Base-by-base conservation (phyloP, 768 basidiomycete genomes). In the Russula sp. region DNA sequence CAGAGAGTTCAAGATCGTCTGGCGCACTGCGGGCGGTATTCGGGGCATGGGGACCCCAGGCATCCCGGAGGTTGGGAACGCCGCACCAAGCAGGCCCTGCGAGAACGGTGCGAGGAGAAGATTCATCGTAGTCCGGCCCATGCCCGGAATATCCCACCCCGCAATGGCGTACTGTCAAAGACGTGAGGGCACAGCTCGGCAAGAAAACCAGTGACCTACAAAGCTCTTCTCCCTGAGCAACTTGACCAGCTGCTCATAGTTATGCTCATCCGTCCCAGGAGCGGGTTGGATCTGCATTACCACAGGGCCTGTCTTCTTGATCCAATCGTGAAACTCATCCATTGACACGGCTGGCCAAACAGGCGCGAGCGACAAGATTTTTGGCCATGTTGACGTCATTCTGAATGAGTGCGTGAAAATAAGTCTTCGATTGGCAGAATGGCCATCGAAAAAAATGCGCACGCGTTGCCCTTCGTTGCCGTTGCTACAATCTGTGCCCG, bases 281-380 rank as follows among this genome's bases (percentile, higher is more conserved):
- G 59, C 45, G 10, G 64, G 14, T 8, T 22, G 25, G 22, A 67
- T 35, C 4, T 46, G 39, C 50, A 61, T 58, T n/a, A 67, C n/a
- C 38, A 53, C 59, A 4, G 66, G 61, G 1, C 25, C 25, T 13
- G 45, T 50, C 36, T 56, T 56, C 48, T 22, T 48, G 22, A 65
- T 49, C 66, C 66, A 67, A 2, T 65, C 64, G n/a, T 67, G 54
- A 8, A 67, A 48, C n/a, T 67, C 66, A 6, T 48, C 41, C 53
- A 58, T 43, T 11, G 56, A 39, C n/a, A 57, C 64, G 13, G 60
- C 48, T 3, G 56, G 58, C 13, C 55, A 47, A 22, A 45, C 60
- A 39, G 64, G 64, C 18, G 39, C 46, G 45, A 67, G 57, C 22
- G 51, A 51, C 9, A 67, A 53, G 2, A 49, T 16, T 13, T 54